These are phyloP conservation scores for Austropuccinia psidii DNA, from an alignment of 1,284 basidiomycete species.

Conservation along the genomic window DNA sequence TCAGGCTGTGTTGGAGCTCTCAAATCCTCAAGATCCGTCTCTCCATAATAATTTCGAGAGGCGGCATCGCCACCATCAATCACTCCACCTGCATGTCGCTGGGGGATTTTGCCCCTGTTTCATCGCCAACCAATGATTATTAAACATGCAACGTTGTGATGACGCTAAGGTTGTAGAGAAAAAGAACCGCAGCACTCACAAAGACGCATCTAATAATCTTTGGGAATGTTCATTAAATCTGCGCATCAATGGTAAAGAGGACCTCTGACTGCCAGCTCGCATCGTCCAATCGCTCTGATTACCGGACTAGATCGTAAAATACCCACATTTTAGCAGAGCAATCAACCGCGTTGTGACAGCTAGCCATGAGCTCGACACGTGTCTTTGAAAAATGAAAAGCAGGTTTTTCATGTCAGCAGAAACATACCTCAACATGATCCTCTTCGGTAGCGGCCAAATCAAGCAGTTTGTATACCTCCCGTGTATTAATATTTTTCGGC, in stretches of 20 bases:
- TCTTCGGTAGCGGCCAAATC: slow-evolving; percentile 80
- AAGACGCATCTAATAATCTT: slow-evolving; percentile 60
- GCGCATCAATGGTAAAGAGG: slow-evolving; percentile 81
- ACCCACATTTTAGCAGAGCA: neutral
- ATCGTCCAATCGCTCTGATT: slow-evolving; percentile 87
- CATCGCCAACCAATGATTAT: too few relatives aligned
- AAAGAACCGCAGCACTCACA: slow-evolving; percentile 45
- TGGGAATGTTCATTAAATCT: slow-evolving; percentile 98
- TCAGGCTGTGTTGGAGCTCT: neutral
- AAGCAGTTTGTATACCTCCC: slow-evolving; percentile 48
- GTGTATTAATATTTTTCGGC: neutral
- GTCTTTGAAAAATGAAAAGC: neutral
- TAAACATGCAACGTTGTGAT: too few relatives aligned
- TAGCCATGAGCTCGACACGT: too few relatives aligned
- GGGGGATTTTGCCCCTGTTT: slow-evolving; percentile 19
- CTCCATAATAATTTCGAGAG: slow-evolving; percentile 27
- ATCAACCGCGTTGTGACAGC: too few relatives aligned
- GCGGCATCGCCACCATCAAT: slow-evolving; percentile 35
- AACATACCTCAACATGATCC: slow-evolving; percentile 73
- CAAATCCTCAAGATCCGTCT: slow-evolving; percentile 23
- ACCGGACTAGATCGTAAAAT: slow-evolving; percentile 56
- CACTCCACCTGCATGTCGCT: slow-evolving; percentile 9
- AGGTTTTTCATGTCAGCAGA: neutral
- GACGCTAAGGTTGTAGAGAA: slow-evolving; percentile 38
- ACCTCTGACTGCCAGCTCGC: slow-evolving; percentile 82